Conservation (phyloP, 192 early-diverging fungal genomes). For the Anaeromyces robustus region DNA sequence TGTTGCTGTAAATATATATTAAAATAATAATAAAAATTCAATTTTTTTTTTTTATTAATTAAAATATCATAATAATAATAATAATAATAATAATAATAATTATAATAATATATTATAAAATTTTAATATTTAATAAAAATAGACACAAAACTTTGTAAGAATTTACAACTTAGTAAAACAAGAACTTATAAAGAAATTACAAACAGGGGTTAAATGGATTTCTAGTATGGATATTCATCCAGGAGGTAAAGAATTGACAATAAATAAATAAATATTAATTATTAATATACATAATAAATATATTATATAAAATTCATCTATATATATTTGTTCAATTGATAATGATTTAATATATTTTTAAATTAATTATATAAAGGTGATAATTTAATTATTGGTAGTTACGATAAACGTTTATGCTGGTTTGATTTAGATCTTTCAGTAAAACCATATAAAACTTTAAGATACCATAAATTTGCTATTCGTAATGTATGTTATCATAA, state of each 20-base stretch:
- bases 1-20: conserved; percentile 44
- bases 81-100: too few species aligned
- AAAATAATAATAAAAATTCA: neutral
- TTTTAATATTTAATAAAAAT: conserved; percentile 5
- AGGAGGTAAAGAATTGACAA: conserved; percentile 41
- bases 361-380: too few species aligned
- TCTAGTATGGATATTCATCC: conserved; percentile 90
- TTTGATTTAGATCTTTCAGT: conserved; percentile 88
- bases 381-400: conserved; percentile 88
- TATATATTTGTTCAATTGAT: too few species aligned
- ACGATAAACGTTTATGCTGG: conserved; percentile 91
- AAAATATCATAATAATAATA: too few species aligned
- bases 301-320: too few species aligned
- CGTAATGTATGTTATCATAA: conserved; percentile 75
- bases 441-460: conserved; percentile 84
- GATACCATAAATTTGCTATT: conserved; percentile 79
- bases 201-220: conserved; percentile 82
- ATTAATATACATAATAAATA: too few species aligned
- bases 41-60: neutral
- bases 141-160: conserved; percentile 86
- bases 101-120: neutral
- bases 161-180: conserved; percentile 88
- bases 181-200: conserved; percentile 65
- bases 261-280: too few species aligned
- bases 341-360: too few species aligned